Percentiles rank a stretch among this genome's conserved stretches.
phyloP scores from a whole-genome alignment of 1,284 basidiomycete genomes.

The Puccinia horiana region DNA sequence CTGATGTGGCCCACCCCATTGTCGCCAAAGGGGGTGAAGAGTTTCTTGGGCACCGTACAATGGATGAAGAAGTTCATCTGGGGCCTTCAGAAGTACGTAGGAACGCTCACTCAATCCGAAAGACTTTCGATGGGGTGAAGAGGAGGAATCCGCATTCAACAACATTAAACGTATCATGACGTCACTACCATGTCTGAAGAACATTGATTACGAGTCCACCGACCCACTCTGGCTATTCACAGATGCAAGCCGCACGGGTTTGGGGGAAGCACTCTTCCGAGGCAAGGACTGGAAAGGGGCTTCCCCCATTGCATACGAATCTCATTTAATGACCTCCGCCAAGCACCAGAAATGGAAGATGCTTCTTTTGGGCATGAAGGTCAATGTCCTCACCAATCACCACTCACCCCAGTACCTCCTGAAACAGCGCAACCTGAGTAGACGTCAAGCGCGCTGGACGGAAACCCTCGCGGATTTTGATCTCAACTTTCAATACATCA shows the following conservation, averaged over 20 bases:
- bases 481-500: no score
- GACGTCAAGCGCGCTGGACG: slow-evolving; percentile 56
- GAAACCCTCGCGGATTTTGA: slow-evolving; percentile 59
- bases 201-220: background rate
- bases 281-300: slow-evolving; percentile 13
- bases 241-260: background rate
- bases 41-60: slow-evolving; percentile 1
- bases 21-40: background rate
- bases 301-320: slow-evolving; percentile 22
- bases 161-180: slow-evolving; percentile 17
- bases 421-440: no score
- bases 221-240: slow-evolving; percentile 18
- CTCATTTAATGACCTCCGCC: background rate
- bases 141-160: background rate
- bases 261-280: background rate
- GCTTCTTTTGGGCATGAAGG: slow-evolving; percentile 58
- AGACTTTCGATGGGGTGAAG: slow-evolving; percentile 9
- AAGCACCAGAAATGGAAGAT: slow-evolving; percentile 50
- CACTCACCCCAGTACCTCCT: no score
- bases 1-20: background rate
- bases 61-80: no score
- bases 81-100: background rate
- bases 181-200: background rate
- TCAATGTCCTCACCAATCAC: no score
- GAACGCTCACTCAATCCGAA: background rate